phyloP scores from a whole-genome alignment of 1,284 basidiomycete species.

The Salmacisia buchloeana region DNA sequence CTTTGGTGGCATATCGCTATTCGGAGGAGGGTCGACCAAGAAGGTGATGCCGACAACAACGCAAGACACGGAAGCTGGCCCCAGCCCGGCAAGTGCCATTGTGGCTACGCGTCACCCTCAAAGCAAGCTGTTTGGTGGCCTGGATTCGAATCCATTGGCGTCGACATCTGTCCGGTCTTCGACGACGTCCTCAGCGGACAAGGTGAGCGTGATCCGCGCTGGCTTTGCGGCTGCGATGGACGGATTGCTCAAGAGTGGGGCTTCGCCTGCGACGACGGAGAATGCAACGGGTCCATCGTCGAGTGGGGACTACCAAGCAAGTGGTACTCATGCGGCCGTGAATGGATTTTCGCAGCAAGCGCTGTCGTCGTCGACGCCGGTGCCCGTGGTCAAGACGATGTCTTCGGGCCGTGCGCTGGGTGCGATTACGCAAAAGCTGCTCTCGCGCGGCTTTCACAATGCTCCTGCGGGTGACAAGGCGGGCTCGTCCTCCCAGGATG shows the following conservation, averaged over 20 bases:
- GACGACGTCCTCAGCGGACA: too few relatives aligned
- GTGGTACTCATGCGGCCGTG: background rate
- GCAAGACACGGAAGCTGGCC: too few relatives aligned
- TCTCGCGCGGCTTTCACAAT: conserved; percentile 1
- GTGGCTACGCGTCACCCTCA: too few relatives aligned
- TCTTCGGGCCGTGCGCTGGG: background rate
- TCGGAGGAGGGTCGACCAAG: background rate
- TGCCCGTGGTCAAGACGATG: conserved; percentile 5
- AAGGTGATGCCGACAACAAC: background rate
- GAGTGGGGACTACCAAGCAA: background rate
- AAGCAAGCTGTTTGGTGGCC: background rate
- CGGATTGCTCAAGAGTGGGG: background rate
- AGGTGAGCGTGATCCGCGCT: conserved; percentile 3
- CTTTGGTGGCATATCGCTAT: background rate
- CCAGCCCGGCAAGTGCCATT: too few relatives aligned
- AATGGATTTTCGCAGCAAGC: background rate
- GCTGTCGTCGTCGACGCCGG: background rate
- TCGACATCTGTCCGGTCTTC: background rate
- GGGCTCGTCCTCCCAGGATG: background rate
- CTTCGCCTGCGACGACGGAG: background rate
- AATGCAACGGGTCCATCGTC: background rate
- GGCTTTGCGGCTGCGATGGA: conserved; percentile 8
- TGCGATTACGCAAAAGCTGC: conserved; percentile 7
- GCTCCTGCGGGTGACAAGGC: background rate
- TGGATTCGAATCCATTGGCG: background rate